These are phyloP conservation scores for Piloderma croceum DNA, from an alignment of 768 basidiomycete species.

Conservation along the genomic window DNA sequence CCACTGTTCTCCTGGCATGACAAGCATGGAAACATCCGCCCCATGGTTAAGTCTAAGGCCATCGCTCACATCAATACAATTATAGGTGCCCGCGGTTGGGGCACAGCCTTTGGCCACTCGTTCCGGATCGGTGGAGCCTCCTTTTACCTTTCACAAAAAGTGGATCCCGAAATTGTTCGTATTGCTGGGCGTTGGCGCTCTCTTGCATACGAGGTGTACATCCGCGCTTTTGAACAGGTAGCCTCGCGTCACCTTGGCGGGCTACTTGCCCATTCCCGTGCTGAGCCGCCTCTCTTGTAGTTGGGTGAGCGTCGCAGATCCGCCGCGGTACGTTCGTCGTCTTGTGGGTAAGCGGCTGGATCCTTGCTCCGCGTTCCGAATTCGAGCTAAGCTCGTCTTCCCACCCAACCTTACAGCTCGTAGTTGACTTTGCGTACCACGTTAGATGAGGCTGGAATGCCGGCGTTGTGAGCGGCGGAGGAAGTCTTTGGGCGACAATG, in stretches of 20 bases:
- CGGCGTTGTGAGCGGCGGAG: too few species aligned
- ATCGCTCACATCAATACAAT: conserved; percentile 28
- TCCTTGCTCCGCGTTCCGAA: too few species aligned
- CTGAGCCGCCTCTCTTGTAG: too few species aligned
- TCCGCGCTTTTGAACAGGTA: conserved; percentile 32
- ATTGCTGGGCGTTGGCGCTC: conserved; percentile 34
- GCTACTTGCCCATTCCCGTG: too few species aligned
- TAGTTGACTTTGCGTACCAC: too few species aligned
- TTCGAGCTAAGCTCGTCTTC: too few species aligned
- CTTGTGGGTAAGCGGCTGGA: too few species aligned
- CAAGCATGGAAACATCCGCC: conserved; percentile 17
- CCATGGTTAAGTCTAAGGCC: conserved; percentile 24
- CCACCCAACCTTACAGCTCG: too few species aligned
- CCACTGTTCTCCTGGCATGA: conserved; percentile 36
- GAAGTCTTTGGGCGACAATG: too few species aligned
- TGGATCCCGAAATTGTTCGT: conserved; percentile 30
- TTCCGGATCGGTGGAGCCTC: conserved; percentile 40
- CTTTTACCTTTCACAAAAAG: conserved; percentile 25
- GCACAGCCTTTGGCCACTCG: conserved; percentile 34
- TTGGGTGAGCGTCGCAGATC: too few species aligned
- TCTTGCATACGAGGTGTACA: conserved; percentile 34
- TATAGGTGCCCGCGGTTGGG: conserved; percentile 20
- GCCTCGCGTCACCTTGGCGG: conserved; percentile 16
- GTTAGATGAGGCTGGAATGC: too few species aligned
- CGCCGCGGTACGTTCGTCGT: too few species aligned